phyloP scores from a whole-genome alignment of 2,329 filamentous ascomycete genomes.

The Claviceps paspali region DNA sequence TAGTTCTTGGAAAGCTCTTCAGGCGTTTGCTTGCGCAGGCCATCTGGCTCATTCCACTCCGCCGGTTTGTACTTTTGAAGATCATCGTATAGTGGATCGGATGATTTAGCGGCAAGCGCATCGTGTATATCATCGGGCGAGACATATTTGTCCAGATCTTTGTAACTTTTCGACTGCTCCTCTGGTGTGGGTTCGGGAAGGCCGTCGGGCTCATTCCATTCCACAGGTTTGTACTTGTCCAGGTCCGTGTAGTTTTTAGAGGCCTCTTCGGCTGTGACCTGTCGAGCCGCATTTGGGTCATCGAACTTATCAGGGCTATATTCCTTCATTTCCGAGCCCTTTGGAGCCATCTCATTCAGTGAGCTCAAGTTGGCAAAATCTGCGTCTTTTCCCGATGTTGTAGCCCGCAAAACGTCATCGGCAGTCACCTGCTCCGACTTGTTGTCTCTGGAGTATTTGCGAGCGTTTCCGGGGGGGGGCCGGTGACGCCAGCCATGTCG shows the following conservation, averaged over 20 bases:
- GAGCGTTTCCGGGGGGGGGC: conserved; percentile 16
- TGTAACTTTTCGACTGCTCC: conserved; percentile 16
- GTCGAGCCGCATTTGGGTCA: conserved; percentile 12
- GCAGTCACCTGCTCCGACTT: conserved; percentile 10
- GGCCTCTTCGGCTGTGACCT: conserved; percentile 16
- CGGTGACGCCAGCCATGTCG: background rate
- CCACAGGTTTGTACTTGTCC: conserved; percentile 20
- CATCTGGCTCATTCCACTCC: conserved; percentile 24
- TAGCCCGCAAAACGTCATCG: conserved; percentile 12
- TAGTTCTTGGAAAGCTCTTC: conserved; percentile 24
- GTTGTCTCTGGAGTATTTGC: conserved; percentile 15
- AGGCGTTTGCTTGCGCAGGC: conserved; percentile 17
- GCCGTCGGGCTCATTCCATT: conserved; percentile 17
- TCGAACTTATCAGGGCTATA: conserved; percentile 18
- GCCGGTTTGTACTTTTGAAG: conserved; percentile 24
- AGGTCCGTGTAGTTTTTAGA: conserved; percentile 26
- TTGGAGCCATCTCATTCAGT: conserved; percentile 16
- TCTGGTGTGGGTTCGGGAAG: conserved; percentile 14
- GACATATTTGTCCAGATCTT: conserved; percentile 23
- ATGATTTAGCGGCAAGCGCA: conserved; percentile 14
- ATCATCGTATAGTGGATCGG: conserved; percentile 19
- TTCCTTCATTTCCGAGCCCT: conserved; percentile 15
- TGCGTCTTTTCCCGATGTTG: conserved; percentile 8
- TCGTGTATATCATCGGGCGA: conserved; percentile 14
- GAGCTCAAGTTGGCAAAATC: conserved; percentile 25